Evolutionary conservation across 2,329 filamentous ascomycete genomes (phyloP).

Genomic region (Simplicillium sp.): DNA sequence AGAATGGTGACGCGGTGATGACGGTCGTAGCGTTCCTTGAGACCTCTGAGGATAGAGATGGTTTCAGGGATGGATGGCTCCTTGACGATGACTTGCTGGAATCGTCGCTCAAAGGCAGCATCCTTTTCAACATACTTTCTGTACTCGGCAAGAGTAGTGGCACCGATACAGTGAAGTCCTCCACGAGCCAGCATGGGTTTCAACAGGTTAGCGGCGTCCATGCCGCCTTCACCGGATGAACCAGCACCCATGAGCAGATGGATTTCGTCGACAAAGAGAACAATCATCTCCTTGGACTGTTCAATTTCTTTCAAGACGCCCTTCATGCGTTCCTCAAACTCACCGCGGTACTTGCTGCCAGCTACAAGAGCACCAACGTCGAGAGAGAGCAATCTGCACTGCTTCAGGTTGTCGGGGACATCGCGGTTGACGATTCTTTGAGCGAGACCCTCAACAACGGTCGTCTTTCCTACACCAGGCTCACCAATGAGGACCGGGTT

Average conservation of each 20-base stretch:
- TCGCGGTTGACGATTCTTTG: conserved; percentile 94
- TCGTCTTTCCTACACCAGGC: conserved; percentile 97
- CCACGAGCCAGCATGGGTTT: conserved; percentile 98
- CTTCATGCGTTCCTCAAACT: conserved; percentile 99
- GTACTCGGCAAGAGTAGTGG: conserved; percentile 90
- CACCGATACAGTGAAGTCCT: conserved; percentile 95
- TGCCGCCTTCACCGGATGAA: conserved; percentile 87
- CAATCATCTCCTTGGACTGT: conserved; percentile 90
- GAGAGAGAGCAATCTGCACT: conserved; percentile 87
- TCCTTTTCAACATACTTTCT: conserved; percentile 99
- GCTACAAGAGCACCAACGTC: conserved; percentile 93
- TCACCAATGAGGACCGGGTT: conserved; percentile 97
- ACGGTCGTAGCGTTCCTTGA: conserved; percentile 97
- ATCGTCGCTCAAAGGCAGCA: conserved; percentile 92
- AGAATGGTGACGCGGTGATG: conserved; percentile 97
- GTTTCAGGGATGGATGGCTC: conserved; percentile 85
- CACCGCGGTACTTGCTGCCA: conserved; percentile 95
- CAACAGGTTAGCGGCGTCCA: conserved; percentile 95
- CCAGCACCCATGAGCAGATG: conserved; percentile 97
- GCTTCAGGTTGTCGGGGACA: conserved; percentile 88
- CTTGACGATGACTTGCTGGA: conserved; percentile 96
- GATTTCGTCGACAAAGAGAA: conserved; percentile 97
- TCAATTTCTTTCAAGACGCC: conserved; percentile 95
- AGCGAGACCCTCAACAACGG: conserved; percentile 90
- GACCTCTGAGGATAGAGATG: conserved; percentile 91